These are phyloP conservation scores for Cryptosporidium xiaoi DNA, from an alignment of 169 alveolate genomes.

Conservation along the genomic window DNA sequence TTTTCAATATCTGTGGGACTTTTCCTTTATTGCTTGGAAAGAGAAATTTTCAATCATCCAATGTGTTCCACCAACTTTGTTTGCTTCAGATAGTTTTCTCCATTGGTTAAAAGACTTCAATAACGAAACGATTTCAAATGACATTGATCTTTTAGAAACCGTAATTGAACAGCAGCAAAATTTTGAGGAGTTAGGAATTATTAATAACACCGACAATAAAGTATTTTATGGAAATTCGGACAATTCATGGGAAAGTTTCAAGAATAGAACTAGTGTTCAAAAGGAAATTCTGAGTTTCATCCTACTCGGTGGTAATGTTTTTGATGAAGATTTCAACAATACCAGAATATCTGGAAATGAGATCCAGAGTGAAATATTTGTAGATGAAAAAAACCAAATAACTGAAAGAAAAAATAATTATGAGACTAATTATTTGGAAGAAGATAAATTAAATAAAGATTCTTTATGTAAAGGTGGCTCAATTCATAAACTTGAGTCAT, in stretches of 20 bases:
- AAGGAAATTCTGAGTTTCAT: conserved; percentile 44
- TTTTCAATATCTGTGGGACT: conserved; percentile 83
- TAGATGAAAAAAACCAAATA: not conserved
- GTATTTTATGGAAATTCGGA: not conserved
- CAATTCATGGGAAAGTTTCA: conserved; percentile 5
- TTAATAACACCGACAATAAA: not conserved
- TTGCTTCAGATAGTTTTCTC: conserved; percentile 67
- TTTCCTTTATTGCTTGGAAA: conserved; percentile 76
- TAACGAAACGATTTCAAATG: conserved; percentile 32
- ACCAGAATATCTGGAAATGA: not conserved
- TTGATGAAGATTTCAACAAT: not conserved
- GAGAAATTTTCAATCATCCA: conserved; percentile 76
- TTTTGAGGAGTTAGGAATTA: not conserved
- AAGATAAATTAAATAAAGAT: not conserved
- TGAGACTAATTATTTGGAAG: not conserved
- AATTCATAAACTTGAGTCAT: too few relatives aligned
- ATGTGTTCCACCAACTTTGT: conserved; percentile 71
- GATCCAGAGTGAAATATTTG: not conserved
- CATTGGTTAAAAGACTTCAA: conserved; percentile 66
- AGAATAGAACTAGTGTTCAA: conserved; percentile 39
- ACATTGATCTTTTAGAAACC: conserved; percentile 46
- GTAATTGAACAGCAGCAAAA: conserved; percentile 60
- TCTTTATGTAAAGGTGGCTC: too few relatives aligned
- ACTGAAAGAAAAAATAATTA: not conserved
- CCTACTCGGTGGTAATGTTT: conserved; percentile 8